Base-by-base conservation (phyloP, 805 yeast genomes). In the Jamesozyma rosinii region DNA sequence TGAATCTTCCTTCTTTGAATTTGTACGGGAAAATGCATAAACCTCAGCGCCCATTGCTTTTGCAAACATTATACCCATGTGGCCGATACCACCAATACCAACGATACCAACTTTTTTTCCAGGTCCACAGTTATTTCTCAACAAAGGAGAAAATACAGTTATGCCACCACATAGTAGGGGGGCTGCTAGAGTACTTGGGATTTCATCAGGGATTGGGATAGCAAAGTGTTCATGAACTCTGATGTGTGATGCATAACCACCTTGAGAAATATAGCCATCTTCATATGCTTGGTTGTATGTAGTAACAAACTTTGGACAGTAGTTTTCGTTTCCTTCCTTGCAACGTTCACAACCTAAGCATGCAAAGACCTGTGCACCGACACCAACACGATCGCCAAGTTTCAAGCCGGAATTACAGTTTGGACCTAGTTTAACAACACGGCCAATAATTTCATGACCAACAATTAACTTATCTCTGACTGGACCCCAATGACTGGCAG, bases 161-260 rank as follows among this genome's bases (percentile, higher is more conserved):
- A 80, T 66, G 42, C 90, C 90, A 44, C 86, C 90, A 68, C 90
- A 83, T 67, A 81, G 64, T 65, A 83, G 65, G 41, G 89, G 88
- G 3, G 87, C 88, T 24, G 77, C 85, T 22, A 69, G 65, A 31
- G 69, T 74, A 36, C 75, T 67, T 32, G 72, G 67, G 35, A 79
- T 53, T 13, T 51, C 61, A 11, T 74, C 75, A 35, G 90, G 88
- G 45, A 82, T 73, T 39, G 76, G 76, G 66, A 82, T 72, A 3
- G 72, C 81, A 58, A 77, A 77, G 45, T 71, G 69, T 59, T 79
- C 83, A 59, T 77, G 73, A 40, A 78, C 77, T 50, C 86, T 72
- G 34, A 79, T 70, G 61, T 77, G 77, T 37, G 77, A 71, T n/a
- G 85, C 71, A 61, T 79, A 79, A 15, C 88, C 88, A 63, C 87